Evolutionary conservation across 257 asterid genomes (phyloP).

Genomic region (Lithospermum erythrorhizon): DNA sequence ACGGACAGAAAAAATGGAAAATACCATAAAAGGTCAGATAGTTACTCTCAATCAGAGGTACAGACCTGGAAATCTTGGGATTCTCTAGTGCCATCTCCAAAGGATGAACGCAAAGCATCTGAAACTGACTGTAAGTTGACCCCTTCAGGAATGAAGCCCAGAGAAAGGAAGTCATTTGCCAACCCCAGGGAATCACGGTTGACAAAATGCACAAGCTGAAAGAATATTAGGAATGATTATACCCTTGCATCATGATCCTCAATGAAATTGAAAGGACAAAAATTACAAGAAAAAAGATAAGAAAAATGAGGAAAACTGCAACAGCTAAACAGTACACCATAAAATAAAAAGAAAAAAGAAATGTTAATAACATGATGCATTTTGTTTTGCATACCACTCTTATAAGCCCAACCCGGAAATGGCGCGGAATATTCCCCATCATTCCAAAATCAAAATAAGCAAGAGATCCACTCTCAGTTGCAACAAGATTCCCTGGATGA

Average conservation of each 20-base stretch:
- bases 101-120: constrained; percentile 75
- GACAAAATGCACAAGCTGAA: constrained; percentile 95
- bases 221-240: constrained; percentile 2
- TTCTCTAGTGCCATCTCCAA: constrained; percentile 66
- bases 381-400: constrained; percentile 49
- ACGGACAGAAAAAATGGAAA: not conserved
- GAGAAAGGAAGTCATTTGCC: constrained; percentile 87
- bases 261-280: not conserved
- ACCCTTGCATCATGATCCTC: not conserved
- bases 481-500: constrained; percentile 97
- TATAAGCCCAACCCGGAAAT: constrained; percentile 92
- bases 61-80: constrained; percentile 94
- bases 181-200: constrained; percentile 87
- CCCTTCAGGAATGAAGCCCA: constrained; percentile 95
- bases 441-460: constrained; percentile 98
- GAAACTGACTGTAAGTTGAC: constrained; percentile 61
- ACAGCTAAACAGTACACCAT: not conserved
- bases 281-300: not conserved
- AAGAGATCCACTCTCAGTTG: constrained; percentile 75
- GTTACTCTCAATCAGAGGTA: not conserved
- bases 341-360: too few species aligned
- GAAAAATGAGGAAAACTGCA: not conserved
- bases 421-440: constrained; percentile 99
- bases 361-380: not conserved
- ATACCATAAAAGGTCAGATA: too few species aligned